phyloP scores from a whole-genome alignment of 306 rosid species.

The Nissolia schottii region DNA sequence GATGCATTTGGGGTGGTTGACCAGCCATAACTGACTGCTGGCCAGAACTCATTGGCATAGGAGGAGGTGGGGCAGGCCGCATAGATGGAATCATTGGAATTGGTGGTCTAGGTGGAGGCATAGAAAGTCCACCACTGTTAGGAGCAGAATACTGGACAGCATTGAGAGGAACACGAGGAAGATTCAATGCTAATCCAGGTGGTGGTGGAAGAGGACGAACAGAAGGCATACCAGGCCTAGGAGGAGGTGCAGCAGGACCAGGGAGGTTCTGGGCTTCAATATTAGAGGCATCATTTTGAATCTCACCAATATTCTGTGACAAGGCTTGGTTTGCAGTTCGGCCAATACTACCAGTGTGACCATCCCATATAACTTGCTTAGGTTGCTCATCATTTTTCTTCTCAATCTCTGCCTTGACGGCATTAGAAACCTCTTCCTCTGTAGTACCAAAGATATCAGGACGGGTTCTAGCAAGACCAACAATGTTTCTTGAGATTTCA shows the following conservation, averaged over 20 bases:
- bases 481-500: conserved; percentile 81
- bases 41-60: conserved; percentile 60
- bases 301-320: conserved; percentile 78
- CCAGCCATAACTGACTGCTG: conserved; percentile 57
- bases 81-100: conserved; percentile 56
- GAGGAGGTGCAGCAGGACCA: conserved; percentile 95
- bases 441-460: conserved; percentile 98
- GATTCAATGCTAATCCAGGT: conserved; percentile 83
- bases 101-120: conserved; percentile 67
- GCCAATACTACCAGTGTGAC: conserved; percentile 96
- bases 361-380: conserved; percentile 98
- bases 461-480: conserved; percentile 91
- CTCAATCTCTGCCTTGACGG: conserved; percentile 96
- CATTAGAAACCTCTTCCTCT: conserved; percentile 96
- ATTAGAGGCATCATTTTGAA: conserved; percentile 51
- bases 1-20: conserved; percentile 60
- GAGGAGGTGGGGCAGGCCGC: conserved; percentile 64
- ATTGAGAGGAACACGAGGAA: conserved; percentile 66
- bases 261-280: conserved; percentile 60
- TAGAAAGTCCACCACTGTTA: conserved; percentile 46
- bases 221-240: conserved; percentile 75
- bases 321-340: conserved; percentile 93
- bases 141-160: conserved; percentile 60
- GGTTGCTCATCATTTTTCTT: conserved; percentile 96
- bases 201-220: conserved; percentile 95